Evolutionary conservation across 2,329 filamentous ascomycete species (phyloP).

Genomic region (Trichoderma koningiopsis): DNA sequence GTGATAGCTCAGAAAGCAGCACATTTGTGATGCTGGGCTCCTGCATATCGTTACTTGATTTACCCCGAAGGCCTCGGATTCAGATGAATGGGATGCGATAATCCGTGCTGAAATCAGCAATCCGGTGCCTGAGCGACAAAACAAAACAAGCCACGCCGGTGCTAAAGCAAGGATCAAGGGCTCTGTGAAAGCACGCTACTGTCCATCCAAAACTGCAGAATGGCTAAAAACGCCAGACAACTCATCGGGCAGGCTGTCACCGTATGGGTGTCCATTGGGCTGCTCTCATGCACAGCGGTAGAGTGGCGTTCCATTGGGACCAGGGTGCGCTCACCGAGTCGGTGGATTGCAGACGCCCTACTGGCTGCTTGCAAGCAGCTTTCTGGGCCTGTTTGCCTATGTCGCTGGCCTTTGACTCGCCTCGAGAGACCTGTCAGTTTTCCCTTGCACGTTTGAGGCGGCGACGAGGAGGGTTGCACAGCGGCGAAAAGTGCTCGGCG

Average conservation of each 20-base stretch:
- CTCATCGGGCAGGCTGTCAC: neutral
- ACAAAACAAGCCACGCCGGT: neutral
- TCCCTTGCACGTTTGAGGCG: neutral
- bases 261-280: conserved; percentile 18
- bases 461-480: neutral
- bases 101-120: neutral
- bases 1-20: neutral
- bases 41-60: neutral
- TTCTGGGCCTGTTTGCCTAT: neutral
- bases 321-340: conserved; percentile 21
- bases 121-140: neutral
- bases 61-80: neutral
- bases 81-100: neutral
- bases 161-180: conserved; percentile 1
- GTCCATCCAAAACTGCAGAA: conserved; percentile 6
- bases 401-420: neutral
- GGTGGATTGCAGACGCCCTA: conserved; percentile 17
- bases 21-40: neutral
- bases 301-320: neutral
- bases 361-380: neutral
- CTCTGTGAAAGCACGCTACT: neutral
- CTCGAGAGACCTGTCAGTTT: conserved; percentile 18
- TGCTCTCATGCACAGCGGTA: neutral
- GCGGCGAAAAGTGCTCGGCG: conserved; percentile 5
- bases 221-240: neutral